These are phyloP conservation scores for Ophiosphaerella herpotricha DNA, from an alignment of 2,329 filamentous ascomycete genomes.

Conservation along the genomic window DNA sequence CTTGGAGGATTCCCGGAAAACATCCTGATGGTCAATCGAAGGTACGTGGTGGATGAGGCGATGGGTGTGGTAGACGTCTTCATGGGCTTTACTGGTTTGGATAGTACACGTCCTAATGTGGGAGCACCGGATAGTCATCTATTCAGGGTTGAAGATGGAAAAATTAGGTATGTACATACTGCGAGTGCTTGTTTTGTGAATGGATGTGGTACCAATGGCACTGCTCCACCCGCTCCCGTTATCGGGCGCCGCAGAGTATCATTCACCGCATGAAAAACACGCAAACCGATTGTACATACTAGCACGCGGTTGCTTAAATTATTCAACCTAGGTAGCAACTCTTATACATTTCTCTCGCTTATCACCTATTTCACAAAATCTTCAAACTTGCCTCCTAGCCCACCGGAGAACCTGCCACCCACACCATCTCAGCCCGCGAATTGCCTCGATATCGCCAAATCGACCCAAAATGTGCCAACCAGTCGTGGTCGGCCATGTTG, in stretches of 20 bases:
- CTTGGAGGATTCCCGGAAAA: constrained; percentile 13
- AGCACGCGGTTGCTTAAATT: too few relatives aligned
- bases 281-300: too few relatives aligned
- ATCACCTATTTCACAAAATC: neutral
- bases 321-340: too few relatives aligned
- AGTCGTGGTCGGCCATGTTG: neutral
- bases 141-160: constrained; percentile 27
- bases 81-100: constrained; percentile 28
- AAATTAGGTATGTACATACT: constrained; percentile 31
- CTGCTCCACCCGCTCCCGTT: constrained; percentile 1
- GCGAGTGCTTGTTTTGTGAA: constrained; percentile 27
- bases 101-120: constrained; percentile 23
- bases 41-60: constrained; percentile 34
- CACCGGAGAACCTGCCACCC: too few relatives aligned
- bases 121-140: constrained; percentile 32
- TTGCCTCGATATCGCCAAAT: too few relatives aligned
- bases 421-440: too few relatives aligned
- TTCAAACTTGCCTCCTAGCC: neutral
- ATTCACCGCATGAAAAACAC: neutral
- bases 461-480: neutral
- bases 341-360: too few relatives aligned
- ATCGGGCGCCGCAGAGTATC: neutral
- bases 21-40: constrained; percentile 22
- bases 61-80: constrained; percentile 30
- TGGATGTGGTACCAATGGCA: constrained; percentile 28